These are phyloP conservation scores for Rhizopogon salebrosus DNA, from an alignment of 768 basidiomycete genomes.

Conservation along the genomic window DNA sequence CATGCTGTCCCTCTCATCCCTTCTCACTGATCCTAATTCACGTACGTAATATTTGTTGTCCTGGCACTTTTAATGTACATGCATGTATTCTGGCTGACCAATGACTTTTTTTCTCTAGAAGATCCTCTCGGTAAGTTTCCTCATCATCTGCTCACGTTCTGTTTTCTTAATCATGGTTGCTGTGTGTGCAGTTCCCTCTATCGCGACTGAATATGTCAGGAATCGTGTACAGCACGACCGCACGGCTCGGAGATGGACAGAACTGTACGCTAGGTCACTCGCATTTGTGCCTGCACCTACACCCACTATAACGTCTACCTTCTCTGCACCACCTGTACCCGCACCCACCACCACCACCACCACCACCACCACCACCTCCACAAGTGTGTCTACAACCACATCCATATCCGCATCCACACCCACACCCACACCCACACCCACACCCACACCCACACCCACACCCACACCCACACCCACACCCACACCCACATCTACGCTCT, in stretches of 20 bases:
- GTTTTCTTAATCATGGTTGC: background rate
- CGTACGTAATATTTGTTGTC: conserved; percentile 41
- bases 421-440: background rate
- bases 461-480: background rate
- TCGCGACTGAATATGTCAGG: conserved; percentile 63
- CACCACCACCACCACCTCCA: background rate
- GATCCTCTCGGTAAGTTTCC: conserved; percentile 61
- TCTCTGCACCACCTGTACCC: background rate
- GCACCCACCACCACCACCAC: background rate
- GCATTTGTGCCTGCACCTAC: conserved; percentile 23
- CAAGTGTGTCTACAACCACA: too few relatives aligned
- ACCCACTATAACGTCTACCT: conserved; percentile 9
- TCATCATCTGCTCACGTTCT: background rate
- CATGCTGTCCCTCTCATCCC: conserved; percentile 86
- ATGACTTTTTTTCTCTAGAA: conserved; percentile 31
- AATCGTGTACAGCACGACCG: conserved; percentile 69
- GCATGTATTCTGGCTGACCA: background rate
- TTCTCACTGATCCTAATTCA: conserved; percentile 93
- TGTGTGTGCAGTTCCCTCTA: conserved; percentile 50
- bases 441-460: background rate
- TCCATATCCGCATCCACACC: conserved; percentile 1
- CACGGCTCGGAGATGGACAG: conserved; percentile 76
- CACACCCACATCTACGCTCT: background rate
- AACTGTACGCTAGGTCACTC: conserved; percentile 56
- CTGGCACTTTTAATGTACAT: background rate